Evolutionary conservation across 2,329 filamentous ascomycete species (phyloP).

Genomic region (Aschersonia sp.): DNA sequence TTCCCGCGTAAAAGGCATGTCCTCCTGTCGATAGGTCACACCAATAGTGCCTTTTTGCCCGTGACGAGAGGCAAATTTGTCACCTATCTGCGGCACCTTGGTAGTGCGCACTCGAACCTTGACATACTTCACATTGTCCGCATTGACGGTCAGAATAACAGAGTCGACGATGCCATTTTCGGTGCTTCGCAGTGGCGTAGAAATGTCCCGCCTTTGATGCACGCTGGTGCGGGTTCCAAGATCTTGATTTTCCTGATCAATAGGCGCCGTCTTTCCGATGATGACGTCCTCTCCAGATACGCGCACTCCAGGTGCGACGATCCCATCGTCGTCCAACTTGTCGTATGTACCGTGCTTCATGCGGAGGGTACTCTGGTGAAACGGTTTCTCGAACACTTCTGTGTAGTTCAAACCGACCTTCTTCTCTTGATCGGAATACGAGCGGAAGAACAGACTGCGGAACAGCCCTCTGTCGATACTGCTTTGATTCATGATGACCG

Average conservation of each 20-base stretch:
- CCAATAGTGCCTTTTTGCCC: constrained; percentile 98
- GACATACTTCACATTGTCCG: constrained; percentile 87
- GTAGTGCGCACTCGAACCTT: constrained; percentile 96
- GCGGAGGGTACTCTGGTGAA: constrained; percentile 72
- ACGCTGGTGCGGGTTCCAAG: constrained; percentile 80
- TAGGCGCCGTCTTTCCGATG: constrained; percentile 94
- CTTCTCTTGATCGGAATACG: constrained; percentile 96
- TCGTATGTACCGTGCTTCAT: constrained; percentile 94
- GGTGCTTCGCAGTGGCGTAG: constrained; percentile 84
- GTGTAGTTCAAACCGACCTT: constrained; percentile 85
- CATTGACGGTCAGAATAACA: constrained; percentile 86
- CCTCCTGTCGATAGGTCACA: constrained; percentile 93
- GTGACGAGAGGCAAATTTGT: constrained; percentile 98
- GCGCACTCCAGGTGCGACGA: constrained; percentile 84
- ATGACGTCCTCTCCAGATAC: constrained; percentile 98
- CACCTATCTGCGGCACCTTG: constrained; percentile 95
- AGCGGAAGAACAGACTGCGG: constrained; percentile 93
- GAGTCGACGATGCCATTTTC: constrained; percentile 95
- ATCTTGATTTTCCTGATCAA: constrained; percentile 85
- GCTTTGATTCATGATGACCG: constrained; percentile 99
- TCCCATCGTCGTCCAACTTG: constrained; percentile 93
- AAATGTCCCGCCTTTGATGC: constrained; percentile 90
- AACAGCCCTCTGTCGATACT: constrained; percentile 96
- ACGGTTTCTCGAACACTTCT: constrained; percentile 92
- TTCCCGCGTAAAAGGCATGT: constrained; percentile 94